Base-by-base conservation (phyloP, 768 basidiomycete genomes). In the Leccinum aurantiacum region DNA sequence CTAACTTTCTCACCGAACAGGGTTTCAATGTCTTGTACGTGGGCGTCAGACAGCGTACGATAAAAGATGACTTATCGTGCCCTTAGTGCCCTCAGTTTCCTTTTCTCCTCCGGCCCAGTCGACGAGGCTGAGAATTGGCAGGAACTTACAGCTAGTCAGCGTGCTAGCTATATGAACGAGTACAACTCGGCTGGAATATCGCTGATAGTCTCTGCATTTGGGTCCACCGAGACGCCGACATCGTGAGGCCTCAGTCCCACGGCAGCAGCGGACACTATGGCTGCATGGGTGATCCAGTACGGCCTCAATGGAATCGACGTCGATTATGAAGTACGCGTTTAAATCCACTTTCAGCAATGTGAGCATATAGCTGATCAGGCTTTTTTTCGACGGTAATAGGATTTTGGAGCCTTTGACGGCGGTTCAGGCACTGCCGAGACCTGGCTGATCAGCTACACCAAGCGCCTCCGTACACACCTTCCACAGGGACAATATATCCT, bases 101-200 rank as follows among this genome's bases (percentile, higher is more conserved):
- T 80, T 51, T 63, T 80, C 17, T 65, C 68, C 10, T 70, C 71
- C 15, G 82, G 82, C 4, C 65, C 80, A 0, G 76, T 65, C 51
- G 81, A 83, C 60, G 67, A 82, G 70, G 82, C 80, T 6, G 68
- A 71, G 53, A 77, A 77, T 59, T 84, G 81, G 82, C 66, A 75
- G 25, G 64, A 65, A 37, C 71, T 84, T 3, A 69, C 75, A 2
- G 72, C 73, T 4, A 61, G 63, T 17, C 68, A 80, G 35, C 78
- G 84, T 29, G 60, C 77, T 13, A 37, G 75, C 14, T 76, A 80
- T 65, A 71, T 83, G 60, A 62, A 78, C 1, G 76, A 81, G 58
- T 86, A 86, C 65, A 75, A 75, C 24, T 76, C 79, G 0, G 83
- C 84, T 6, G 85, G 85, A 19, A 84, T 86, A 67, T 81, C 80